These are phyloP conservation scores for Amanita rubescens DNA, from an alignment of 768 basidiomycete genomes.

Conservation along the genomic window DNA sequence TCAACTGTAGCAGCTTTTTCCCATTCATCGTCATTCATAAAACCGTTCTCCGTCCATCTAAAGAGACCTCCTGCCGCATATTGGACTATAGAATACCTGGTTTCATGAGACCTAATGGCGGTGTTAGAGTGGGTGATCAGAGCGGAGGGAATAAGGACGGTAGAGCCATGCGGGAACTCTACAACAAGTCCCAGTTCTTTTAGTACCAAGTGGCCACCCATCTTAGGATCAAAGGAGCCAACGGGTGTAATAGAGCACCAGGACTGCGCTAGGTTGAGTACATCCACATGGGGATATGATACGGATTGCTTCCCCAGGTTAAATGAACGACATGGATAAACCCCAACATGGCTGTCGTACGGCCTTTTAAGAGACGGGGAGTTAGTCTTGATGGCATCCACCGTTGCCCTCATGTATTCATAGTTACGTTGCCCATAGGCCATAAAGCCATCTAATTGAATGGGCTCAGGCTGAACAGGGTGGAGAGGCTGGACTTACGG, in stretches of 20 bases:
- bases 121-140: not conserved
- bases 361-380: not conserved
- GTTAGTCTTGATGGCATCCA: not conserved
- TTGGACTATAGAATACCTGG: not conserved
- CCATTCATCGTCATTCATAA: not conserved
- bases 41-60: not conserved
- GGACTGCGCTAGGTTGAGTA: conserved; percentile 14
- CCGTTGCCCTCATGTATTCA: not conserved
- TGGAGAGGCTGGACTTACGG: not conserved
- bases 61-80: not conserved
- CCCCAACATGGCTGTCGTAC: not conserved
- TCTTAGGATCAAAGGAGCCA: not conserved
- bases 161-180: not conserved
- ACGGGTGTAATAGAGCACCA: not conserved
- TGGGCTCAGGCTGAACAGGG: not conserved
- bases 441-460: not conserved
- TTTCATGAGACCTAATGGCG: not conserved
- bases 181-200: not conserved
- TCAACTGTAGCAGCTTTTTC: not conserved
- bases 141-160: not conserved
- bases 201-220: not conserved
- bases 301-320: conserved; percentile 21
- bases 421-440: not conserved
- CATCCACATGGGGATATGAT: conserved; percentile 18
- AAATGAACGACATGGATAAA: conserved; percentile 21